Evolutionary conservation across 2,329 filamentous ascomycete species (phyloP).

Genomic region (Botrytis porri): DNA sequence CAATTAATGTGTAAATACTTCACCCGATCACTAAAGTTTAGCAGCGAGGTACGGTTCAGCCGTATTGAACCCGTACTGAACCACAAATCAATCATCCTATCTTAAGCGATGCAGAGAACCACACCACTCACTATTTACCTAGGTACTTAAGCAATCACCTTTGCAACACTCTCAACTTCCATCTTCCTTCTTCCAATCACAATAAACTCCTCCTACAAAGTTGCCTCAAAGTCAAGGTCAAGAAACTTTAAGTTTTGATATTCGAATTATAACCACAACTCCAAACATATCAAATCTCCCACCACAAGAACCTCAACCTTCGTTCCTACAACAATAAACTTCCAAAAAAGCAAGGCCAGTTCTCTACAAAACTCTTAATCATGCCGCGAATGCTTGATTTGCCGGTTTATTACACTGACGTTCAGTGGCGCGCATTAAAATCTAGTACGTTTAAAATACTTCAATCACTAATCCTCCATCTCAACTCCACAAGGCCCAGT

Average conservation of each 20-base stretch:
- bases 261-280: background rate
- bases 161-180: no score
- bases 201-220: background rate
- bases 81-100: background rate
- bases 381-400: conserved; percentile 3
- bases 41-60: background rate
- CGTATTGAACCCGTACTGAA: background rate
- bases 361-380: background rate
- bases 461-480: no score
- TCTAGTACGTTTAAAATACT: background rate
- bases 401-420: background rate
- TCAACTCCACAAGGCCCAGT: background rate
- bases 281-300: background rate
- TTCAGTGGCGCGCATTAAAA: conserved; percentile 10
- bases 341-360: background rate
- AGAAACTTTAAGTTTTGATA: background rate
- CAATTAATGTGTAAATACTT: background rate
- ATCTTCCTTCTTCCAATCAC: background rate
- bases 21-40: background rate
- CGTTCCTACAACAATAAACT: background rate
- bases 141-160: background rate
- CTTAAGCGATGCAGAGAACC: background rate
- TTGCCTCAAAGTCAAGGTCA: background rate
- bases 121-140: background rate
- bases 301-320: background rate